Evolutionary conservation across 1,284 basidiomycete species (phyloP), one percentile per base, ranked within the genome.

Genomic region (Waitea zeae): DNA sequence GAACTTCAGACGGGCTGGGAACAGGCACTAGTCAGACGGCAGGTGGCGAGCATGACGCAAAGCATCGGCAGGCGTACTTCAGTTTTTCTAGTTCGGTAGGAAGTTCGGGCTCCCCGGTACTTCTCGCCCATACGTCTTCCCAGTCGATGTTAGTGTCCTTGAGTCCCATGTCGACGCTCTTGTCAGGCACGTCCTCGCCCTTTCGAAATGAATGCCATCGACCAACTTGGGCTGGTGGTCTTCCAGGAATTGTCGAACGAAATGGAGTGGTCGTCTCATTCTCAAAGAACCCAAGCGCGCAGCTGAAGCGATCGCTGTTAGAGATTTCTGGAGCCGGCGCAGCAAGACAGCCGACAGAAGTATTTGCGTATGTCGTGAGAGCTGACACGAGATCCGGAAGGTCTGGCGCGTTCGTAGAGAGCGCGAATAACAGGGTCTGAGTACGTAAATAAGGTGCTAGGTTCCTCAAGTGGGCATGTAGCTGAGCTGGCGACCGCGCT

Each of bases 1-100:
- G 54, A 3, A 74, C 53, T 18, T 58, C 49, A 20, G 57, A 43
- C 29, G 54, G 43, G 31, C 62, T 66, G 18, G 7, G 17, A 9
- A 11, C n/a, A 9, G 7, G 6, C 18, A 11, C 31, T 18, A 36
- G 5, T 20, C 12, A 18, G 20, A 7, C 9, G 15, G 29, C 29
- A 17, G 14, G 15, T 11, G 29, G 6, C 7, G 29, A 30, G 14
- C 6, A n/a, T n/a, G n/a, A n/a, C n/a, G n/a, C n/a, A n/a, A n/a
- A n/a, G n/a, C n/a, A n/a, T n/a, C n/a, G n/a, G n/a, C n/a, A n/a
- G n/a, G n/a, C n/a, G n/a, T n/a, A n/a, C n/a, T n/a, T n/a, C n/a
- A n/a, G n/a, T n/a, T n/a, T n/a, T n/a, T n/a, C n/a, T n/a, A n/a
- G n/a, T n/a, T n/a, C n/a, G n/a, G n/a, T n/a, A n/a, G n/a, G n/a